phyloP scores from a whole-genome alignment of 495 filamentous ascomycete species.

The Letharia columbiana region DNA sequence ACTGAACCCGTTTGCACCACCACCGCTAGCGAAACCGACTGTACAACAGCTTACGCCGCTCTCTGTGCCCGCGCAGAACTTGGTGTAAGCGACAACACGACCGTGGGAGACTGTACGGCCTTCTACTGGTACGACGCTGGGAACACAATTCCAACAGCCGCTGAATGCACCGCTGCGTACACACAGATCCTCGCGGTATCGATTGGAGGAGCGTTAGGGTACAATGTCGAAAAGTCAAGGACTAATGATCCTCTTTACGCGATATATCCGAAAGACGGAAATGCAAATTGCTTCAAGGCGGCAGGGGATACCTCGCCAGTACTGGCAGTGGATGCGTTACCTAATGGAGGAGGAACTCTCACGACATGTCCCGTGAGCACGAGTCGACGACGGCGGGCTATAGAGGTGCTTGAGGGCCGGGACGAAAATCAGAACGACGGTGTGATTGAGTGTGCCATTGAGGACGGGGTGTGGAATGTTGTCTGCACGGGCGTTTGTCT shows the following conservation, averaged over 20 bases:
- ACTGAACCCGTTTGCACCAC: slow-evolving; percentile 5
- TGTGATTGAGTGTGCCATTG: neutral
- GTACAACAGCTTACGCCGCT: neutral
- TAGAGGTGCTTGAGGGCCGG: neutral
- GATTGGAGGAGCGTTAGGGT: slow-evolving; percentile 12
- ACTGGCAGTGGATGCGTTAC: neutral
- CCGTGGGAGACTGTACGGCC: slow-evolving; percentile 12
- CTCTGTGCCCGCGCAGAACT: slow-evolving; percentile 2
- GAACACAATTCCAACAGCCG: slow-evolving; percentile 7
- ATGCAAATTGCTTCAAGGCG: slow-evolving; percentile 15
- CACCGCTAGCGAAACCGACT: slow-evolving; percentile 2
- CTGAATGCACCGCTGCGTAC: slow-evolving; percentile 6
- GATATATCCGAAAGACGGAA: slow-evolving; percentile 12
- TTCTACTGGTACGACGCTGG: slow-evolving; percentile 10
- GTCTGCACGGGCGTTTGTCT: neutral
- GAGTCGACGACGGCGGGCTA: neutral
- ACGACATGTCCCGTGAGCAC: neutral
- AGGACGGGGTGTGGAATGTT: neutral
- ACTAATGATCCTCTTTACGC: slow-evolving; percentile 12
- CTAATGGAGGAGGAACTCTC: neutral
- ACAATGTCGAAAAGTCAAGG: neutral
- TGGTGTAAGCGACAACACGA: neutral
- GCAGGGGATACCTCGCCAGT: slow-evolving; percentile 10
- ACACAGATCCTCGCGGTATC: neutral
- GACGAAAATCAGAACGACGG: neutral